These are phyloP conservation scores for Geotrichum bryndzae DNA, from an alignment of 1,139 yeast genomes.

Conservation along the genomic window DNA sequence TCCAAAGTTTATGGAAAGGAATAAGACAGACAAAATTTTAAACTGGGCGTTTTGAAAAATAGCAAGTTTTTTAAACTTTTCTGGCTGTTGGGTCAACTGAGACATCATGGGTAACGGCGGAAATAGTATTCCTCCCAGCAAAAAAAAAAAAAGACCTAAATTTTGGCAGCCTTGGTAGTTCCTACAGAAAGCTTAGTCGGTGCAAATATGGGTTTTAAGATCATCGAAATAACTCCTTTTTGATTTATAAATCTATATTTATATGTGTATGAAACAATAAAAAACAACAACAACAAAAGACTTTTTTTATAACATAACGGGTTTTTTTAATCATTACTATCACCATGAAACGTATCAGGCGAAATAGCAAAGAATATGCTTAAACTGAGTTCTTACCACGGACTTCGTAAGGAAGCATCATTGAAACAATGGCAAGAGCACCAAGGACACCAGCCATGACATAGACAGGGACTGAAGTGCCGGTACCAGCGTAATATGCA, in stretches of 20 bases:
- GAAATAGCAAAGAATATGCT: not conserved
- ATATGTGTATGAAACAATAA: not conserved
- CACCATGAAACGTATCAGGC: not conserved
- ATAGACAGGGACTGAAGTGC: constrained; percentile 49
- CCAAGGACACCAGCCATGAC: constrained; percentile 53
- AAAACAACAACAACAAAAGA: not conserved
- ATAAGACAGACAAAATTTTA: not conserved
- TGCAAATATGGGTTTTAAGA: not conserved
- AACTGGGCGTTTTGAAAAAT: not conserved
- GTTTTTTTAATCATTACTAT: not conserved
- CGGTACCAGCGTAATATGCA: constrained; percentile 43
- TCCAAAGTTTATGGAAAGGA: not conserved
- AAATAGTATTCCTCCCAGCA: not conserved
- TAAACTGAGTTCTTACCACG: constrained; percentile 20
- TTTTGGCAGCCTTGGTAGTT: not conserved
- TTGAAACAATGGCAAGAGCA: constrained; percentile 40
- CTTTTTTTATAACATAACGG: not conserved
- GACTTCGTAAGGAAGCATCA: constrained; percentile 44
- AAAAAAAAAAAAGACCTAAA: not conserved
- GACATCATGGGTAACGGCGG: too few species aligned
- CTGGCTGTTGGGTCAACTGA: not conserved
- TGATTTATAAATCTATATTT: not conserved
- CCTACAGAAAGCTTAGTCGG: not conserved
- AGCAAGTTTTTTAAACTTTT: not conserved
- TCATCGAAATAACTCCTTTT: not conserved